These are phyloP conservation scores for Colletotrichum euphorbiae DNA, from an alignment of 2,329 filamentous ascomycete species.

Conservation along the genomic window DNA sequence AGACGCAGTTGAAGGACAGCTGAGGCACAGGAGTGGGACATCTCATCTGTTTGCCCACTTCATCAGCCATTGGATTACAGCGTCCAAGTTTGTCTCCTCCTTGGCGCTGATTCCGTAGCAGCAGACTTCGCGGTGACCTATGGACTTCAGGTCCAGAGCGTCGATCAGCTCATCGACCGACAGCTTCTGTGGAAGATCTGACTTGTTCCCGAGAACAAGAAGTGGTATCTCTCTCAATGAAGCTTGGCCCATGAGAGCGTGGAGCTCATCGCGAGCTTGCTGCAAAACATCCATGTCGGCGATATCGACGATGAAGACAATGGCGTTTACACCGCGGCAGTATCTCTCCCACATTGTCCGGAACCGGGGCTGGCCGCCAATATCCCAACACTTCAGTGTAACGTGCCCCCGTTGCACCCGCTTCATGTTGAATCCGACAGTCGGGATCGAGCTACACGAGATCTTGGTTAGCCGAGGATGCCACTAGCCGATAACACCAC, in stretches of 20 bases:
- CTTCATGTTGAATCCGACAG: constrained; percentile 99
- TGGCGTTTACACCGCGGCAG: constrained; percentile 96
- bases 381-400: constrained; percentile 98
- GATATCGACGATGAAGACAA: constrained; percentile 98
- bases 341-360: constrained; percentile 99
- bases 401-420: constrained; percentile 97
- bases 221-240: constrained; percentile 90
- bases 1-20: not conserved
- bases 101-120: constrained; percentile 99
- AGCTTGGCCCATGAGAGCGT: constrained; percentile 86
- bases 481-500: constrained; percentile 22
- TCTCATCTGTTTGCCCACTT: constrained; percentile 81
- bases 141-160: constrained; percentile 86
- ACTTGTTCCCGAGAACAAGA: constrained; percentile 96
- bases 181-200: constrained; percentile 89
- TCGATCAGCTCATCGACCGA: constrained; percentile 97
- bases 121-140: constrained; percentile 93
- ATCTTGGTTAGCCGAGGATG: constrained; percentile 42
- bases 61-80: constrained; percentile 96
- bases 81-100: constrained; percentile 98
- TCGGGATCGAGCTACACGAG: constrained; percentile 88
- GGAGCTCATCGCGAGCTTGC: constrained; percentile 91
- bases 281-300: constrained; percentile 85
- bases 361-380: constrained; percentile 96
- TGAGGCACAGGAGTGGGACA: constrained; percentile 21